Conservation (phyloP, 441 rosid species). For the Isatis lusitanica region DNA sequence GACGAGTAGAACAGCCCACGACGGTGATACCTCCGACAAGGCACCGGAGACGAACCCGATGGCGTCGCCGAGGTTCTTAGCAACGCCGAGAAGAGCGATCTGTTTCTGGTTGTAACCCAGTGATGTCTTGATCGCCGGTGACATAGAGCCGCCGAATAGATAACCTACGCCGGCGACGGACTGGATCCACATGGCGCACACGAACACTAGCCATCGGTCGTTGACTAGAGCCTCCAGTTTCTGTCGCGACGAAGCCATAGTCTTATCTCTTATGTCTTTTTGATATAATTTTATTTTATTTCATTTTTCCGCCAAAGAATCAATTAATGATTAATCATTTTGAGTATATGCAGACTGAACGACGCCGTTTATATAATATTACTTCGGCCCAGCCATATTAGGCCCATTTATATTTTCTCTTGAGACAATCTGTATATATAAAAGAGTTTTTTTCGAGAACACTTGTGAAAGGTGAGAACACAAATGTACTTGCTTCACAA, state of each 20-base stretch:
- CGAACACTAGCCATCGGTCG: slow-evolving; percentile 81
- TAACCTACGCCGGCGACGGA: slow-evolving; percentile 79
- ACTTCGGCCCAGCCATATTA: no score
- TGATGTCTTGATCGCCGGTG: slow-evolving; percentile 67
- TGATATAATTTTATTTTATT: no score
- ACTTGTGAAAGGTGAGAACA: no score
- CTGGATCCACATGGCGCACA: slow-evolving; percentile 77
- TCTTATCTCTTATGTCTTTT: slow-evolving; percentile 11
- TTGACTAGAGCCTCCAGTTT: slow-evolving; percentile 37
- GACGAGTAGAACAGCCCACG: slow-evolving; percentile 57
- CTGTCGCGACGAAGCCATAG: slow-evolving; percentile 19
- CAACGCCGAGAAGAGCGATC: slow-evolving; percentile 70
- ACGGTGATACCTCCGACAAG: slow-evolving; percentile 58
- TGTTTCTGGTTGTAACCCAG: slow-evolving; percentile 76
- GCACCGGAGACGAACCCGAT: slow-evolving; percentile 68
- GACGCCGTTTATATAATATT: no score
- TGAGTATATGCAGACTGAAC: no score
- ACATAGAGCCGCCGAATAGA: slow-evolving; percentile 75
- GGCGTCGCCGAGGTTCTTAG: slow-evolving; percentile 76
- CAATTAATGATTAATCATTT: no score
- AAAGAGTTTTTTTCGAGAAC: no score
- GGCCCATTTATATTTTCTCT: no score
- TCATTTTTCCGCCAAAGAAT: no score
- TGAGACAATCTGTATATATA: no score
- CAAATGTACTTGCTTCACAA: no score